These are phyloP conservation scores for Hypoxylon sp. DNA, from an alignment of 2,329 filamentous ascomycete species.

Conservation along the genomic window DNA sequence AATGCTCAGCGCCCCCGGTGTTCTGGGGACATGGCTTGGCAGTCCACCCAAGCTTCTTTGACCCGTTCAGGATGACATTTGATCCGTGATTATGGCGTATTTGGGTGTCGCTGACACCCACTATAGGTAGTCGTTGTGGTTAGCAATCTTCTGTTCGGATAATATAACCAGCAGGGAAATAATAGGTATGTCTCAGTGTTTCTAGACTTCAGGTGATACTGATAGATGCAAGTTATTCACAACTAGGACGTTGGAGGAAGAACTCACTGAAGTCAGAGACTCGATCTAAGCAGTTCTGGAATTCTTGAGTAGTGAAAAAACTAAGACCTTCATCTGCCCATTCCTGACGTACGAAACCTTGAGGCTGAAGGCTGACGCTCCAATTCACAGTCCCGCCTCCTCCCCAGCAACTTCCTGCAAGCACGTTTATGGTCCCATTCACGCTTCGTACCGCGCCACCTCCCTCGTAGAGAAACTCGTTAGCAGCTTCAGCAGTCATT, in stretches of 20 bases:
- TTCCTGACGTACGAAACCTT: constrained; percentile 82
- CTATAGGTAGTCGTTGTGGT: constrained; percentile 16
- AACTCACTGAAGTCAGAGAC: constrained; percentile 75
- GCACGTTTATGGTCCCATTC: constrained; percentile 70
- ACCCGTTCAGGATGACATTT: constrained; percentile 79
- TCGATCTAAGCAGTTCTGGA: constrained; percentile 83
- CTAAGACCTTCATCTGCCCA: constrained; percentile 80
- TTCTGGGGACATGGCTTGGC: constrained; percentile 83
- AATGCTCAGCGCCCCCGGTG: constrained; percentile 79
- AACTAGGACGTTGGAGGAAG: neutral
- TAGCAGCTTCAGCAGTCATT: constrained; percentile 75
- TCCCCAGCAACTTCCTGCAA: constrained; percentile 82
- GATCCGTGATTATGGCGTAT: constrained; percentile 83
- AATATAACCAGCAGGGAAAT: neutral
- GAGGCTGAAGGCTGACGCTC: constrained; percentile 76
- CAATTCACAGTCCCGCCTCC: constrained; percentile 93
- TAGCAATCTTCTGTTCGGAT: constrained; percentile 3
- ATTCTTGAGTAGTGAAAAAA: constrained; percentile 81
- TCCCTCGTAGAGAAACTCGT: constrained; percentile 77
- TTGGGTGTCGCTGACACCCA: constrained; percentile 78
- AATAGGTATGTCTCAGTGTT: neutral
- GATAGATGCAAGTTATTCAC: neutral
- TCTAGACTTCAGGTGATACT: neutral
- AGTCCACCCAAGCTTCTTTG: constrained; percentile 79
- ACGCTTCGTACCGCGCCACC: constrained; percentile 71